Evolutionary conservation across 2,329 filamentous ascomycete species (phyloP).

Genomic region (Ophiostoma pallidulum): DNA sequence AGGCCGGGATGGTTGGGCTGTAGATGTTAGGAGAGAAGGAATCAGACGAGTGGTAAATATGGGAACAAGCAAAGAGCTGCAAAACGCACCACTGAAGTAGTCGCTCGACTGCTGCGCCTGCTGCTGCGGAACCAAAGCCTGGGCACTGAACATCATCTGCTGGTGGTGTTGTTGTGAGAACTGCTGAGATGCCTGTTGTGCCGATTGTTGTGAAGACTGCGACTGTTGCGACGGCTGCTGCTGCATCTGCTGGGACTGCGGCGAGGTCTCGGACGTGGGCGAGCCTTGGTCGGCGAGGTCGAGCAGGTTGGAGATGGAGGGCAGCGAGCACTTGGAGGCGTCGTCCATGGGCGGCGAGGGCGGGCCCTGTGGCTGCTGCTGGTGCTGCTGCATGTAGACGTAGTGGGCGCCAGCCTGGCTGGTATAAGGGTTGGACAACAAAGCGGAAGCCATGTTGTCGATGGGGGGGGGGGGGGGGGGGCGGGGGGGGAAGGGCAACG

Average conservation of each 20-base stretch:
- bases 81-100: conserved; percentile 10
- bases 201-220: too few species aligned
- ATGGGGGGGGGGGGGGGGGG: background rate
- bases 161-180: too few species aligned
- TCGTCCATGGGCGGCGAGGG: conserved; percentile 71
- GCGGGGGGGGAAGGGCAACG: background rate
- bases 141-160: too few species aligned
- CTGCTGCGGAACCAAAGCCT: too few species aligned
- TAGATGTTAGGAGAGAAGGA: too few species aligned
- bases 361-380: conserved; percentile 29
- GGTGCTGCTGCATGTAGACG: conserved; percentile 7
- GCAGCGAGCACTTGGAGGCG: conserved; percentile 68
- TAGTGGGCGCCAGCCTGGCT: conserved; percentile 18
- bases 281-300: conserved; percentile 68
- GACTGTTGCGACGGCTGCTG: conserved; percentile 16
- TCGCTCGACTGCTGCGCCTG: conserved; percentile 20
- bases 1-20: conserved; percentile 28
- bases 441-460: conserved; percentile 33
- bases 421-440: conserved; percentile 35
- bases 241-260: conserved; percentile 31
- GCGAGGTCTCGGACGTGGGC: conserved; percentile 45
- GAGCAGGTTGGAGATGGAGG: conserved; percentile 86
- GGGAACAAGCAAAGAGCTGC: background rate
- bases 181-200: too few species aligned
- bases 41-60: conserved; percentile 5